Evolutionary conservation across 2,329 filamentous ascomycete species (phyloP).

Genomic region (Cladorrhinum sp.): DNA sequence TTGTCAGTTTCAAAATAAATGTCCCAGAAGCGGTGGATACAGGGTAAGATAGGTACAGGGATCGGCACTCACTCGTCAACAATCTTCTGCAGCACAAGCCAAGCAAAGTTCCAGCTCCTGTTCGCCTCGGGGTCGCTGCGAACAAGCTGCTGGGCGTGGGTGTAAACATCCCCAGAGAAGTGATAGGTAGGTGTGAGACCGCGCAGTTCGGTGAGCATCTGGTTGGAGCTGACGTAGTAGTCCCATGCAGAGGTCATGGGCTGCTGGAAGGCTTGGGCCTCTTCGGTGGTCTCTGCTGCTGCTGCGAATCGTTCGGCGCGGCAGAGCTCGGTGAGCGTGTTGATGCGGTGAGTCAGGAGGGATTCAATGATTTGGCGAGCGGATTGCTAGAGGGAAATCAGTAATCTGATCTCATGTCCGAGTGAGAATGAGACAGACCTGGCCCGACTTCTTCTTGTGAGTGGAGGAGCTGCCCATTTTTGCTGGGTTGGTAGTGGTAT

Average conservation of each 20-base stretch:
- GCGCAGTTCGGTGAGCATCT: slow-evolving; percentile 67
- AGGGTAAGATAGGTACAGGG: too few relatives aligned
- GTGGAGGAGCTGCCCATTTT: neutral
- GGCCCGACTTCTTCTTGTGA: slow-evolving; percentile 2
- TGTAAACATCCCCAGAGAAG: slow-evolving; percentile 61
- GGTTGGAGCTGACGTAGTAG: slow-evolving; percentile 68
- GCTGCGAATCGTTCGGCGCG: slow-evolving; percentile 67
- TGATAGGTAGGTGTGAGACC: slow-evolving; percentile 65
- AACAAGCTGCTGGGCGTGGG: slow-evolving; percentile 64
- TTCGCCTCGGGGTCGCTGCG: slow-evolving; percentile 61
- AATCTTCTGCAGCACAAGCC: slow-evolving; percentile 67
- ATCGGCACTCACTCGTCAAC: slow-evolving; percentile 52
- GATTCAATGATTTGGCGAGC: slow-evolving; percentile 57
- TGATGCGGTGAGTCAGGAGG: slow-evolving; percentile 64
- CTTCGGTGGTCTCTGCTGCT: slow-evolving; percentile 53
- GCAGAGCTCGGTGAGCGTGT: slow-evolving; percentile 69
- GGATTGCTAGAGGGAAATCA: neutral
- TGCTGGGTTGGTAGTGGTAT: neutral
- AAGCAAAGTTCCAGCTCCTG: slow-evolving; percentile 73
- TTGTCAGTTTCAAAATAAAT: neutral
- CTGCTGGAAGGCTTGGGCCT: slow-evolving; percentile 54
- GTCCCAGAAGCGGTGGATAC: too few relatives aligned
- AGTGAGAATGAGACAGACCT: neutral
- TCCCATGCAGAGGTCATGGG: slow-evolving; percentile 71
- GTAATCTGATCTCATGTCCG: neutral